Evolutionary conservation across 192 early-diverging fungal species (phyloP), one percentile per base, ranked within the genome.

Genomic region (Lunasporangiospora selenospora): DNA sequence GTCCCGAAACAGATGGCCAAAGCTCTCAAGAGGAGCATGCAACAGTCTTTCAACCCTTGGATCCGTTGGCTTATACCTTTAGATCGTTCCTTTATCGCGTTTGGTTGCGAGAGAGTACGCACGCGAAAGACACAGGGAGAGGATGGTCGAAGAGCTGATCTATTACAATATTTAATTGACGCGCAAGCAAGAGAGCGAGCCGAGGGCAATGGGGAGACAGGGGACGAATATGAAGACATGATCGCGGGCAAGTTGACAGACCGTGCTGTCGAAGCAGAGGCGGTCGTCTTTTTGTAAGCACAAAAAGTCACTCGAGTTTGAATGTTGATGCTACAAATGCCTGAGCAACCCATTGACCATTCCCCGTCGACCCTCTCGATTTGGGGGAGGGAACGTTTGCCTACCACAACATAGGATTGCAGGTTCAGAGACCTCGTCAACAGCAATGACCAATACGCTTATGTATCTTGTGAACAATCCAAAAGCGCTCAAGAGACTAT

Each of bases 261-360:
- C 24, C 29, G 21, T 16, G 65, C 65, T 27, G 49, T 67, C 12
- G 46, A 58, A 11, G 53, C 49, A 11, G 66, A 69, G 23, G 57
- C 52, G 10, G 31, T 65, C 6, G 48, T 83, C 5, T 83, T 83
- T 47, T 43, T 80, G 76, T 75, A 60, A 37, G 45, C 1, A 49
- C n/a, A 24, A n/a, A n/a, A n/a, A n/a, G n/a, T n/a, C n/a, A n/a
- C n/a, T n/a, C n/a, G n/a, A n/a, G n/a, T n/a, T n/a, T n/a, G n/a
- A n/a, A n/a, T n/a, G n/a, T n/a, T n/a, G n/a, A n/a, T n/a, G n/a
- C n/a, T n/a, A n/a, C n/a, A n/a, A n/a, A n/a, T n/a, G n/a, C n/a
- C n/a, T n/a, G n/a, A n/a, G n/a, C n/a, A n/a, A n/a, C n/a, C n/a
- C n/a, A n/a, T n/a, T n/a, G n/a, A n/a, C n/a, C n/a, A n/a, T n/a